Conservation (phyloP, 2,329 filamentous ascomycete species). For the Aspergillus ibericus region DNA sequence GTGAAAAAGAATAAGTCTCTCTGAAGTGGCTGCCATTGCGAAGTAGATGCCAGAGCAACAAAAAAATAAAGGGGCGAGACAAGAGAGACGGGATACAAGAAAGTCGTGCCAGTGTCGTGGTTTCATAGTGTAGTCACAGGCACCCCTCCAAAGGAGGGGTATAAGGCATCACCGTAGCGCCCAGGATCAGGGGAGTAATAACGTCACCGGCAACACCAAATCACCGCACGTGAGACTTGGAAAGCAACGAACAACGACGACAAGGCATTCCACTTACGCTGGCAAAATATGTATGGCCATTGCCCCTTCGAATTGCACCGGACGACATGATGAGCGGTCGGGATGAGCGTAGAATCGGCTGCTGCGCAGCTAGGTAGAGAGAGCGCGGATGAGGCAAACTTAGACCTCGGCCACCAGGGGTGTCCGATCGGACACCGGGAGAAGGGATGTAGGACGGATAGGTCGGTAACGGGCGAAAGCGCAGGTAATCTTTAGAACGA, state of each 20-base stretch:
- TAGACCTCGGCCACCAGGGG: constrained; percentile 22
- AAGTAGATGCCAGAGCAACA: neutral
- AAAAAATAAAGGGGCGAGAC: neutral
- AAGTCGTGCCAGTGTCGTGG: neutral
- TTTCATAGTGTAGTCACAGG: neutral
- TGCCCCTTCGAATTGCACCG: constrained; percentile 30
- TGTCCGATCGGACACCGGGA: constrained; percentile 15
- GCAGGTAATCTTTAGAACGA: neutral
- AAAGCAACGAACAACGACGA: neutral
- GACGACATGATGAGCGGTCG: constrained; percentile 30
- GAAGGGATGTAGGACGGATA: constrained; percentile 1
- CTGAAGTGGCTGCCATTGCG: neutral
- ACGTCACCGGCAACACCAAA: neutral
- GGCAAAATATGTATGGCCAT: constrained; percentile 34
- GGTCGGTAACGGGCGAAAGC: neutral
- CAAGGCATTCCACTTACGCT: constrained; percentile 30
- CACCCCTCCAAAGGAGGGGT: neutral
- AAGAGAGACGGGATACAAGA: neutral
- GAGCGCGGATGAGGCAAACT: neutral
- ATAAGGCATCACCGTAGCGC: neutral
- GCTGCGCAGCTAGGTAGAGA: neutral
- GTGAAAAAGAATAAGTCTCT: constrained; percentile 47
- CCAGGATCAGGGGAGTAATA: neutral
- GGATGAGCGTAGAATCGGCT: neutral
- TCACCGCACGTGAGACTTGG: neutral